Evolutionary conservation across 129 eudicot species (phyloP).

Genomic region (Deinandra increscens): DNA sequence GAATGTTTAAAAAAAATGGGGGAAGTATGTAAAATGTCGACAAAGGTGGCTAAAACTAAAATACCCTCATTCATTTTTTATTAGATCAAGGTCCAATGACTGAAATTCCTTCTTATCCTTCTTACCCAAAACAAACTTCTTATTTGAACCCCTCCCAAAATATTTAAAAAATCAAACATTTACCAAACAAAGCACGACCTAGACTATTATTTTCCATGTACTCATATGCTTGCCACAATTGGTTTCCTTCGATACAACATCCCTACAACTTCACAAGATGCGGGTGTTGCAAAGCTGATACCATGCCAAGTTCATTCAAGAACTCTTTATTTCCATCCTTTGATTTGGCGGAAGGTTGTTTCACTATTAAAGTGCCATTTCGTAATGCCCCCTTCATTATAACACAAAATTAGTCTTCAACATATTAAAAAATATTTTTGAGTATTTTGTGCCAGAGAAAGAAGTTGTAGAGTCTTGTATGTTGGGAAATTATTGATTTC

Average conservation of each 20-base stretch:
- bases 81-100: too few relatives aligned
- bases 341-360: constrained; percentile 43
- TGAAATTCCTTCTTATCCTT: too few relatives aligned
- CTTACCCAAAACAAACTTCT: too few relatives aligned
- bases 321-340: constrained; percentile 79
- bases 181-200: constrained; percentile 77
- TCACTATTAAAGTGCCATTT: constrained; percentile 50
- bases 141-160: too few relatives aligned
- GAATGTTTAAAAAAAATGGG: too few relatives aligned
- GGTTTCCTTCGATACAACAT: constrained; percentile 68
- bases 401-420: not conserved
- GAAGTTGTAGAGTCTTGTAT: not conserved
- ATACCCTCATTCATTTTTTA: too few relatives aligned
- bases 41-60: too few relatives aligned
- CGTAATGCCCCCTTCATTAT: constrained; percentile 48
- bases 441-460: not conserved
- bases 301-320: constrained; percentile 73
- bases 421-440: not conserved
- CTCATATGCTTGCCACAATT: constrained; percentile 63
- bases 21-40: too few relatives aligned
- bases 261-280: too few relatives aligned
- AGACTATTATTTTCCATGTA: constrained; percentile 77
- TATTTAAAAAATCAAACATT: not conserved
- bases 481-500: too few relatives aligned
- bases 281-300: constrained; percentile 68